Evolutionary conservation across 208 protist genomes (phyloP), one percentile per base, ranked within the genome.

Genomic region (Leishmania amazonensis): DNA sequence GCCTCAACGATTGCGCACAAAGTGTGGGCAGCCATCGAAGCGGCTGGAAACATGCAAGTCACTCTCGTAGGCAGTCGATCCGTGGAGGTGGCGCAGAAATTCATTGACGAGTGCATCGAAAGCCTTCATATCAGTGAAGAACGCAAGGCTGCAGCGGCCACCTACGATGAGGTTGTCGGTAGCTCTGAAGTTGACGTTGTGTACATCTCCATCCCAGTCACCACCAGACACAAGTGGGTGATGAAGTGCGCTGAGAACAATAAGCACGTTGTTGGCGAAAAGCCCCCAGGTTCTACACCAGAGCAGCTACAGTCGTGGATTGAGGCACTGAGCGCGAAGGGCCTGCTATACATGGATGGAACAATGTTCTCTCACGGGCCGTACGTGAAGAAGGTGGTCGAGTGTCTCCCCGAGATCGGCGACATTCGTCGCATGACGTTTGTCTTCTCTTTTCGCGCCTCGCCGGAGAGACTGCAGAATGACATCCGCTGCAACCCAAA

Each of bases 261-360:
- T 64, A 93, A 95, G 83, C 90, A 95, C 77, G 89, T 91, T 35
- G 83, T 95, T 6, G 85, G 91, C 6, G 88, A 93, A 60, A 93
- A 93, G 75, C 90, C 91, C 0, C 58, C 80, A 3, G 78, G 88
- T 11, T n/a, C 74, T 3, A 73, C 75, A 19, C 65, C 82, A 77
- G 76, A 84, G 77, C 74, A 91, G 83, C 84, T 95, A 60, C 87
- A 83, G 53, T 71, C 78, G 42, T 95, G 91, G 87, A 67, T 95
- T 2, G 87, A 92, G 65, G 76, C 83, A 31, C 71, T 93, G 28
- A 65, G 82, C 71, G 47, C 84, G 21, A 85, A 83, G 45, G 81
- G 87, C 21, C 81, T 95, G 17, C 77, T 95, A 1, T 93, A 92
- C 85, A 91, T 95, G 87, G 91, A 95, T 72, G 88, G 89, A 71